These are phyloP conservation scores for Penicillium turbatum DNA, from an alignment of 495 filamentous ascomycete species.

Conservation along the genomic window DNA sequence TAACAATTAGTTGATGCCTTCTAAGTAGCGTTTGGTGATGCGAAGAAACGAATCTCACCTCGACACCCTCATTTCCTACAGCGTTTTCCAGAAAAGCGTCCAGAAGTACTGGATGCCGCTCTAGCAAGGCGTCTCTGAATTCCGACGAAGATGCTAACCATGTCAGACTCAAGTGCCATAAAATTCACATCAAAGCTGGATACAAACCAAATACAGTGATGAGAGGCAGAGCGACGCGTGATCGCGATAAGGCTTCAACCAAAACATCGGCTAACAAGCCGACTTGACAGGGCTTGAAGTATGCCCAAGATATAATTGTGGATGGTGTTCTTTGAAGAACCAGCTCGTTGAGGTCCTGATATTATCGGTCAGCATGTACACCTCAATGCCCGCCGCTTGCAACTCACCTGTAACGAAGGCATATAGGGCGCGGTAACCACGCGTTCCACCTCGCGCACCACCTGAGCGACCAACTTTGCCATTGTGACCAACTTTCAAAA, in stretches of 20 bases:
- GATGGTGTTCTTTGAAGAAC: slow-evolving; percentile 13
- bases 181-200: not conserved
- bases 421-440: slow-evolving; percentile 40
- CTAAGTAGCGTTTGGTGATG: not conserved
- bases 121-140: slow-evolving; percentile 40
- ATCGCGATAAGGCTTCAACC: slow-evolving; percentile 43
- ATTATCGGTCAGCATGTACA: not conserved
- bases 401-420: slow-evolving; percentile 39
- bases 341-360: slow-evolving; percentile 39
- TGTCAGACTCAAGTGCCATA: slow-evolving; percentile 1
- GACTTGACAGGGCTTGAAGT: slow-evolving; percentile 46
- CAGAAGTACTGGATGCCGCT: slow-evolving; percentile 38
- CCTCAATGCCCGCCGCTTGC: not conserved
- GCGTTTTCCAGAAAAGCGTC: slow-evolving; percentile 40
- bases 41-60: slow-evolving; percentile 27
- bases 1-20: slow-evolving; percentile 1
- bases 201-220: slow-evolving; percentile 39
- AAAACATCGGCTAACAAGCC: slow-evolving; percentile 37
- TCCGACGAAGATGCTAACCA: slow-evolving; percentile 21
- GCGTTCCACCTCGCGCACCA: slow-evolving; percentile 38
- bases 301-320: slow-evolving; percentile 36
- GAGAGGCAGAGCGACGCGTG: slow-evolving; percentile 36
- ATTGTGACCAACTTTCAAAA: slow-evolving; percentile 13
- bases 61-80: slow-evolving; percentile 22
- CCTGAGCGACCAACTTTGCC: slow-evolving; percentile 9